phyloP scores from a whole-genome alignment of 176 grass and related monocot genomes.

The Ampelocalamus luodianensis region DNA sequence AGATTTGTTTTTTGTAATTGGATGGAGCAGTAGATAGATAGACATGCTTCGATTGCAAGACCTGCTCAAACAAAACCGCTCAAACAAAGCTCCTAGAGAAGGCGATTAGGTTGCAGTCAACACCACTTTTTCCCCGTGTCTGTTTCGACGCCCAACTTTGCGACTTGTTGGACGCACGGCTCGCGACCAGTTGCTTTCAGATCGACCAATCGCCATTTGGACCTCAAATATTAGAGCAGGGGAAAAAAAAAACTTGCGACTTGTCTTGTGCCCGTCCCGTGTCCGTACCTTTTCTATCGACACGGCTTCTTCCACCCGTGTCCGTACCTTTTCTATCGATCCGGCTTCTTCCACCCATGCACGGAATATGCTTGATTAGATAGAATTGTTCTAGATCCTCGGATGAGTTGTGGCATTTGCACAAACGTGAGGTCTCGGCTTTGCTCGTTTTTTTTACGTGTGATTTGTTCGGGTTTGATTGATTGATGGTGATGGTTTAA shows the following conservation, averaged over 20 bases:
- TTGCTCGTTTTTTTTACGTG: background rate
- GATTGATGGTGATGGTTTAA: background rate
- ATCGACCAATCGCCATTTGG: background rate
- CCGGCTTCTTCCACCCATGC: background rate
- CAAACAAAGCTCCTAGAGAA: background rate
- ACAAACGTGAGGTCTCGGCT: background rate
- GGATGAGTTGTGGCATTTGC: background rate
- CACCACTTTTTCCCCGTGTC: no score
- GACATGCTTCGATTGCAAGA: background rate
- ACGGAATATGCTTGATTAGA: background rate
- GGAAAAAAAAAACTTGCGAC: background rate
- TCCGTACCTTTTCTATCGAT: background rate
- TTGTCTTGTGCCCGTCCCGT: background rate
- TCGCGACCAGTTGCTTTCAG: background rate
- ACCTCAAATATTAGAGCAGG: background rate
- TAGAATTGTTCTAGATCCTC: background rate
- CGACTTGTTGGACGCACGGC: no score
- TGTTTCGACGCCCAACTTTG: no score
- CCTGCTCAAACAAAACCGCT: background rate
- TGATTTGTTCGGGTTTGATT: background rate
- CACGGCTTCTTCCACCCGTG: background rate
- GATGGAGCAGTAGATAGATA: background rate
- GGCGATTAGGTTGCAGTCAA: slow-evolving; percentile 23
- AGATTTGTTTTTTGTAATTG: no score
- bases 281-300: background rate